Evolutionary conservation across 2,329 filamentous ascomycete species (phyloP).

Genomic region (Trichoderma simmonsii): DNA sequence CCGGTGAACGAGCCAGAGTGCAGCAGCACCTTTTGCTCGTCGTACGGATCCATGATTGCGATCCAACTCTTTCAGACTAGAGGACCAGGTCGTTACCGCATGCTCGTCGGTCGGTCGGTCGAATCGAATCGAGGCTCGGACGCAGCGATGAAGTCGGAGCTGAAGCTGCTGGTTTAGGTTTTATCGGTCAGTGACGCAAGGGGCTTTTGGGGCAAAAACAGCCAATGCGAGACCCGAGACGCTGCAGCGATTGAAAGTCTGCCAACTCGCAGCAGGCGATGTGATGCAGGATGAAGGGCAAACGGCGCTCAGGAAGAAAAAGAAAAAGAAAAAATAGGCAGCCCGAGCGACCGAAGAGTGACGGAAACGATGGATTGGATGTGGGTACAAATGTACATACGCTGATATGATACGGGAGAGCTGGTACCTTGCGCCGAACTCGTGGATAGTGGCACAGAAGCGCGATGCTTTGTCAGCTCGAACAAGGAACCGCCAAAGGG

Average conservation of each 20-base stretch:
- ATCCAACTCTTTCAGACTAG: conserved; percentile 9
- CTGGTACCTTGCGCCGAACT: conserved; percentile 1
- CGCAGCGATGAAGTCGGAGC: conserved; percentile 1
- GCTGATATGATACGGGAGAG: background rate
- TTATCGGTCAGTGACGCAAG: conserved; percentile 17
- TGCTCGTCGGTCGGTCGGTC: conserved; percentile 24
- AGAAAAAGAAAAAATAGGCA: background rate
- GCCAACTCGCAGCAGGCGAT: background rate
- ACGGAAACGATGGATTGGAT: conserved; percentile 10
- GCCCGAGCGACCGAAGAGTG: conserved; percentile 14
- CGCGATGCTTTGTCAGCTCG: conserved; percentile 10
- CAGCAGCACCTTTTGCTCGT: conserved; percentile 47
- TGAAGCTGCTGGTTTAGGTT: background rate
- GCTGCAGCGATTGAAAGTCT: background rate
- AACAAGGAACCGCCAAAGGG: conserved; percentile 11
- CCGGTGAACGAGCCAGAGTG: conserved; percentile 62
- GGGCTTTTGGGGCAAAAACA: background rate
- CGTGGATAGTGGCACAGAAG: background rate
- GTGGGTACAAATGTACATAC: background rate
- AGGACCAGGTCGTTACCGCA: conserved; percentile 12
- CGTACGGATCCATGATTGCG: conserved; percentile 32
- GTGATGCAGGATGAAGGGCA: background rate
- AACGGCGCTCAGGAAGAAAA: background rate
- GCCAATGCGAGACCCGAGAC: background rate
- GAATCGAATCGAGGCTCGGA: background rate